Evolutionary conservation across 305 asterid species (phyloP).

Genomic region (Fraxinus angustifolia): DNA sequence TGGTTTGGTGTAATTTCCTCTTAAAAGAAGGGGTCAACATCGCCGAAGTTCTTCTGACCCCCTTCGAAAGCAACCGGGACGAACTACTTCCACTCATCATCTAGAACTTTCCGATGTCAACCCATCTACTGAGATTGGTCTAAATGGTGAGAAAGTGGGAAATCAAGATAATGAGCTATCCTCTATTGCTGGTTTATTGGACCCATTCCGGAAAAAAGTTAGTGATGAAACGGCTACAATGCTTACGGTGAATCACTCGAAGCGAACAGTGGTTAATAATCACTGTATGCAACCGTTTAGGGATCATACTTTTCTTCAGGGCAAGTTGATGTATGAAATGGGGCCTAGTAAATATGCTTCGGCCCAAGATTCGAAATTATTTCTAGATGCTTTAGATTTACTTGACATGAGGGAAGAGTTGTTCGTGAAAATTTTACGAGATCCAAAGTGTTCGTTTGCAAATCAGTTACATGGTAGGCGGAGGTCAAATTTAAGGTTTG

Average conservation of each 20-base stretch:
- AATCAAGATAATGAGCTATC: conserved; percentile 13
- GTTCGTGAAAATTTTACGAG: conserved; percentile 60
- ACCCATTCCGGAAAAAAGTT: conserved; percentile 18
- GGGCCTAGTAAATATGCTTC: conserved; percentile 43
- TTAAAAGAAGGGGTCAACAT: conserved; percentile 44
- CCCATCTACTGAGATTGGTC: neutral
- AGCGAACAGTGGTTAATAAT: conserved; percentile 36
- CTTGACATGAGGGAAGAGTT: conserved; percentile 59
- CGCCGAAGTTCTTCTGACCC: conserved; percentile 59
- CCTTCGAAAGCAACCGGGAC: conserved; percentile 16
- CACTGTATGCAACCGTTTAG: conserved; percentile 28
- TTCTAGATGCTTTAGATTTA: conserved; percentile 59
- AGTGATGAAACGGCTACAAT: conserved; percentile 17
- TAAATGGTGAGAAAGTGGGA: neutral
- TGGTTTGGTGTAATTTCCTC: too few species aligned
- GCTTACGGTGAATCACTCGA: conserved; percentile 31
- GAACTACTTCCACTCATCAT: conserved; percentile 21
- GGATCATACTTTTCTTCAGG: conserved; percentile 47
- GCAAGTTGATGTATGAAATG: conserved; percentile 29
- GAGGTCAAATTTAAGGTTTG: too few species aligned
- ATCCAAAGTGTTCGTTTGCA: conserved; percentile 28
- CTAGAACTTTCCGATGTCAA: conserved; percentile 17
- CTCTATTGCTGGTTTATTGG: conserved; percentile 26
- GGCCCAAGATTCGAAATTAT: conserved; percentile 61
- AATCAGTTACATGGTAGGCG: too few species aligned